A percentile compares a stretch with the other conserved stretches of the same genome.
Conservation (phyloP, 768 basidiomycete genomes). For the Russula sp. region DNA sequence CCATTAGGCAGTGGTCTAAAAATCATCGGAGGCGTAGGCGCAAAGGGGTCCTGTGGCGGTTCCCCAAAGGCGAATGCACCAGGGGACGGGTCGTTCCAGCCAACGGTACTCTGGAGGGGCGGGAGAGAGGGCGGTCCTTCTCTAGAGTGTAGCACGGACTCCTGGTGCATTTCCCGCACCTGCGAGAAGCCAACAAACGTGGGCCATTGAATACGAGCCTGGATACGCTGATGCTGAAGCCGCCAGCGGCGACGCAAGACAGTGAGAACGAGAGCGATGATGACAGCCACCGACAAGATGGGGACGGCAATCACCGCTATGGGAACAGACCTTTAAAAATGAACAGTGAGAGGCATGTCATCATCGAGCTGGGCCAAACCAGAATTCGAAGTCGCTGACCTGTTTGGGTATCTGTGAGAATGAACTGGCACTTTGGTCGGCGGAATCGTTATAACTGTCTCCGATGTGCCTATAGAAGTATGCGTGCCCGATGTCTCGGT, state of each 20-base stretch:
- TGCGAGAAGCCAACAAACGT: background rate
- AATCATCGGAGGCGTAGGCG: background rate
- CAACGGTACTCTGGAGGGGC: background rate
- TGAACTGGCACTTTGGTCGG: slow-evolving; percentile 3
- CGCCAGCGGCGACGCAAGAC: slow-evolving; percentile 3
- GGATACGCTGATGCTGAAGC: background rate
- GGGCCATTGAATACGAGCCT: background rate
- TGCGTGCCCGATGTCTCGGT: slow-evolving; percentile 1
- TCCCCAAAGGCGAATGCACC: background rate
- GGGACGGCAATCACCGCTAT: slow-evolving; percentile 12
- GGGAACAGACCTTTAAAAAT: slow-evolving; percentile 9
- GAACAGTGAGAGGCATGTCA: background rate
- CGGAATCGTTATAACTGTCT: background rate
- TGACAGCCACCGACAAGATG: background rate
- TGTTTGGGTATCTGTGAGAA: background rate
- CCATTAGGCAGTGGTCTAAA: background rate
- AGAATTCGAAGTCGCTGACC: background rate
- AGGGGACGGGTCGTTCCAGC: background rate
- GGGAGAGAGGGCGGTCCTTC: background rate
- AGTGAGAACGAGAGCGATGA: slow-evolving; percentile 1
- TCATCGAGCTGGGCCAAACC: background rate
- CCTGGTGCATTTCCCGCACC: background rate
- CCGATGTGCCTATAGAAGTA: background rate
- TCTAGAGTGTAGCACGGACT: background rate
- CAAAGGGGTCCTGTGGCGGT: slow-evolving; percentile 7